phyloP scores from a whole-genome alignment of 768 basidiomycete genomes.

The Leucocoprinus birnbaumii region DNA sequence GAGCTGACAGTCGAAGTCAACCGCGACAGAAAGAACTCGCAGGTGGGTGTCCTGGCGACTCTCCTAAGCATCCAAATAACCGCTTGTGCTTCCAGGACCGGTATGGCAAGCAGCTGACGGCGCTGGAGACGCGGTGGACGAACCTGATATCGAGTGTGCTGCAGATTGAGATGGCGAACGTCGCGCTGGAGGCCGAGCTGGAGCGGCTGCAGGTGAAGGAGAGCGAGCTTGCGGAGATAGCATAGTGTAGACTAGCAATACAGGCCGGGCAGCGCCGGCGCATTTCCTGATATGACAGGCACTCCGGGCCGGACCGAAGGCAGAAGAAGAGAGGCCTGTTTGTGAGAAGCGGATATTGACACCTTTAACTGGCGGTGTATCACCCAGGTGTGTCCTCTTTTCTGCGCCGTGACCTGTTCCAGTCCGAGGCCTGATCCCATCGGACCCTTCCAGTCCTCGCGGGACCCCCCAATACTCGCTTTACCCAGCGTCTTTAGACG shows the following conservation, averaged over 20 bases:
- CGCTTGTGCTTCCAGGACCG: constrained; percentile 49
- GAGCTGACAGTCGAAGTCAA: constrained; percentile 84
- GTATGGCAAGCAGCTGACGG: constrained; percentile 74
- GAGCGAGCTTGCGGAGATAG: constrained; percentile 53
- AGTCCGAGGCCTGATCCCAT: background rate
- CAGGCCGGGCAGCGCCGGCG: constrained; percentile 13
- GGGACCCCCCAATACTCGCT: constrained; percentile 13
- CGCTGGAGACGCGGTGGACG: constrained; percentile 88
- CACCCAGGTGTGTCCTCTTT: constrained; percentile 32
- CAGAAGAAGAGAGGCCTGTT: constrained; percentile 18
- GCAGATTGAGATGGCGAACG: constrained; percentile 95
- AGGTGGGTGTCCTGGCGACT: constrained; percentile 43
- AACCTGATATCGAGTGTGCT: constrained; percentile 87
- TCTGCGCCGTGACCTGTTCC: background rate
- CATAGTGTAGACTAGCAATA: constrained; percentile 11
- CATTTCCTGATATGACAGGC: constrained; percentile 10
- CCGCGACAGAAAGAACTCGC: constrained; percentile 81
- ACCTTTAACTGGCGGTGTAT: constrained; percentile 17
- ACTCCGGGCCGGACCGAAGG: constrained; percentile 14
- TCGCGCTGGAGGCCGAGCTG: constrained; percentile 82
- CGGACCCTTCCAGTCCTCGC: constrained; percentile 8
- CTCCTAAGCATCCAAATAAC: constrained; percentile 1
- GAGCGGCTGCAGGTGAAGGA: constrained; percentile 55
- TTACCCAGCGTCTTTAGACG: constrained; percentile 60
- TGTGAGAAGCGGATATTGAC: constrained; percentile 20